phyloP scores from a whole-genome alignment of 225 moss, liverwort and hornwort genomes.

The Bryoerythrophyllum caledonicum region DNA sequence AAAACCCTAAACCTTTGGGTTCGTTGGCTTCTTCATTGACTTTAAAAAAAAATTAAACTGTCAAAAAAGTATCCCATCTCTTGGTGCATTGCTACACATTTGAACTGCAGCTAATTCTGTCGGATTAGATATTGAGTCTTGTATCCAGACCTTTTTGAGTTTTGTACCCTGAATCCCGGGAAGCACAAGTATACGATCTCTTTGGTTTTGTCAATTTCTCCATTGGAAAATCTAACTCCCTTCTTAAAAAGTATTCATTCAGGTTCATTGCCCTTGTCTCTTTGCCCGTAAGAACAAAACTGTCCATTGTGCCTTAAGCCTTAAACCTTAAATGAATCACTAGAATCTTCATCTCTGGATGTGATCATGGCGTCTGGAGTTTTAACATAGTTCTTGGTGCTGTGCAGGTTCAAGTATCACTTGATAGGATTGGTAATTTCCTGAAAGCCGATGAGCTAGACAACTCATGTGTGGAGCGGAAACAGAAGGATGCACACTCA shows the following conservation, averaged over 20 bases:
- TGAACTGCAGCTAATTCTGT: too few relatives aligned
- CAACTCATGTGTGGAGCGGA: conserved; percentile 28
- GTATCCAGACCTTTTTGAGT: too few relatives aligned
- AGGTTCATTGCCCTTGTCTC: not conserved
- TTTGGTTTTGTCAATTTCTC: too few relatives aligned
- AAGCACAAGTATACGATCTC: too few relatives aligned
- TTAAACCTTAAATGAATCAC: too few relatives aligned
- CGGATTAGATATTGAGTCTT: too few relatives aligned
- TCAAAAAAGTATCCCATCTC: not conserved
- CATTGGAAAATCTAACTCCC: too few relatives aligned
- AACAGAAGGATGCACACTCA: conserved; percentile 24
- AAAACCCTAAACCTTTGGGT: not conserved
- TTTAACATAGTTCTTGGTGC: not conserved
- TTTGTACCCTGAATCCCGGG: too few relatives aligned
- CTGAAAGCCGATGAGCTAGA: conserved; percentile 48
- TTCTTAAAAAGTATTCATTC: not conserved
- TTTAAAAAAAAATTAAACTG: not conserved
- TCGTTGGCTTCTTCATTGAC: not conserved
- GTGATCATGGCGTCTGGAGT: not conserved
- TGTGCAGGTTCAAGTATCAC: conserved; percentile 51
- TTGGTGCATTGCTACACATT: too few relatives aligned
- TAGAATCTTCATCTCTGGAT: not conserved
- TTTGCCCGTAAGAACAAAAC: not conserved
- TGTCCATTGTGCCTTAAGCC: too few relatives aligned
- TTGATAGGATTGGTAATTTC: conserved; percentile 41